Base-by-base conservation (phyloP, 441 rosid species). In the Erodium texanum region DNA sequence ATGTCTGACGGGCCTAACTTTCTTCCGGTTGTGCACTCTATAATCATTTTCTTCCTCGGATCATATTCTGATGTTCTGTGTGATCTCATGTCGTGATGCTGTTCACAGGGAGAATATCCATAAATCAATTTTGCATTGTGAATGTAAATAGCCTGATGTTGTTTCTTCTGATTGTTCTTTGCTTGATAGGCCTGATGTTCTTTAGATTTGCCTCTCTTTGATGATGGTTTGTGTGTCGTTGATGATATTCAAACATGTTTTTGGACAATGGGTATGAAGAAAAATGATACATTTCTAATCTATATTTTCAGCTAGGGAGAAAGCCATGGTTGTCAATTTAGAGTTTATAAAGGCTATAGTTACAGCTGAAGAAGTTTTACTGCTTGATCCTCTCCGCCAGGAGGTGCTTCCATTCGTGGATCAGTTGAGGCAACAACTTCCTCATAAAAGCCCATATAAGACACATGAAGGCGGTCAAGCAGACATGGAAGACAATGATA, bases 261-360 rank as follows among this genome's bases (percentile, higher is more conserved):
- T 16, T 38, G 24, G 3, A 36, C 6, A 20, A 15, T 43, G 66
- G 12, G 11, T 73, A 24, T 50, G 20, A 54, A 19, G 23, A 56
- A 23, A 58, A 59, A 32, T 50, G 19, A 63, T n/a, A 48, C 34
- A 69, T 24, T 20, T 64, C 5, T 76, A 74, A 34, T 48, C 9
- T 43, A 24, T 23, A 7, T 70, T 73, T 77, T 69, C 80, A 91
- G 97, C 97, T 4, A 78, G 96, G 76, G 99, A 94, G 80, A 94
- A 77, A 75, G 93, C 97, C 27, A 87, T 91, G 89, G 93, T 94
- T 79, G 89, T 94, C 62, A 91, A 91, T 82, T 71, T 91, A 76
- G 96, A 89, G 85, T 86, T 93, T 15, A 84, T 93, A 45, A 86
- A 88, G 82, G 93, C 96, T 20, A 85, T 93, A 75, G 91, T 93